Evolutionary conservation across 176 grass and related monocot genomes (phyloP), one percentile per base, ranked within the genome.

Genomic region (Tillandsia fasciculata): DNA sequence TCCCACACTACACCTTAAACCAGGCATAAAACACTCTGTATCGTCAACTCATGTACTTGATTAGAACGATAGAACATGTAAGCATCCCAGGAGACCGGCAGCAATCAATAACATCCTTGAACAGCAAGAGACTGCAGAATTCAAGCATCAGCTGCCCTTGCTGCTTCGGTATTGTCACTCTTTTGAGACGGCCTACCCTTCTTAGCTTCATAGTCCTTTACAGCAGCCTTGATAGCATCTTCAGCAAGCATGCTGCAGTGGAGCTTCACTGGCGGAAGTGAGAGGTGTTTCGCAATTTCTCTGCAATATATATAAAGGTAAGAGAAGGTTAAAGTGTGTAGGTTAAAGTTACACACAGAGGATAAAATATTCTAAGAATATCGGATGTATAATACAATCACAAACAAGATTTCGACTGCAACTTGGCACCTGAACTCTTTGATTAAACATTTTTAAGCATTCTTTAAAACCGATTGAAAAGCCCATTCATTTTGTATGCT

Each of bases 161-260:
- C 56, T 23, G 56, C 8, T 23, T 7, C 17, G 0, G 54, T n/a
- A 14, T 15, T 18, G 1, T 9, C 22, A 18, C 56, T 9, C 15
- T 61, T 61, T 61, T 61, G 56, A 61, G 56, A 10, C 17, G 23
- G 47, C 47, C 22, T 7, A 7, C 33, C 23, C 77, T 90, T 94
- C 78, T 99, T 99, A 75, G 72, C 81, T 99, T 94, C 86, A 3
- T 90, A 99, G 27, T 99, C 87, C 71, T 99, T 99, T 48, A 99
- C 84, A 0, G 90, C 95, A 76, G 87, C 90, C 77, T 99, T 99
- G 71, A 99, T 99, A n/a, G 95, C 95, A 86, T 99, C 90, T 68
- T 94, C 90, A 0, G 95, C 95, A 71, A 91, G 95, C 90, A 91
- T 99, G 58, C 95, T 99, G 42, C 95, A 99, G 14, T 99, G 90